Evolutionary conservation across 768 basidiomycete species (phyloP), one percentile per base, ranked within the genome.

Genomic region (Leccinum imitatum): DNA sequence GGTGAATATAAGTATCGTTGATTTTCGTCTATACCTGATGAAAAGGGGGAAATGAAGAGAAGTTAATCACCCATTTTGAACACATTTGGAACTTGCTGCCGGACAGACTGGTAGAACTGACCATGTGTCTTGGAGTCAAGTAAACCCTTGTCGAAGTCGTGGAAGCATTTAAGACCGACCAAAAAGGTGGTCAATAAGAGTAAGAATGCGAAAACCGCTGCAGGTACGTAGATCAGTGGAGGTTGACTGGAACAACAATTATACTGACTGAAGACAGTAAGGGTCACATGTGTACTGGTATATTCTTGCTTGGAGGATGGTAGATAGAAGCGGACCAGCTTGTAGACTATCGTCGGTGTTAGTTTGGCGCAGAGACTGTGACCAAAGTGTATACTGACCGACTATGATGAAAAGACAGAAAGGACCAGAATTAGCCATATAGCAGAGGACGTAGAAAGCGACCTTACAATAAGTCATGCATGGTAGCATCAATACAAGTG

Each of bases 141-240:
- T 19, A 94, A 77, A 19, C 93, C 92, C 71, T 84, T 84, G 73
- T 90, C 87, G 68, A 94, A 94, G 77, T 93, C 91, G 25, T 80
- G 71, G 78, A 90, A 90, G 71, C 92, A 94, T 54, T 87, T 84
- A 21, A 93, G 69, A 19, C 92, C 92, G 23, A 93, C 81, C 13
- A 76, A 80, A 67, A 94, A 91, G 13, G 90, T 90, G 19, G 78
- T 71, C 59, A 91, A 81, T 30, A 93, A 73, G 48, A 93, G 78
- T 15, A 93, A 56, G 75, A 93, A 91, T 1, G 91, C 85, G 55
- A 87, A 80, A 62, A 92, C 82, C 23, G 89, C 92, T 94, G 63
- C 31, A 8, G n/a, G 50, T 33, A 27, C n/a, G 54, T 35, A 3
- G 14, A 54, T 60, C 44, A 62, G 52, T 47, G 30, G 33, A 51